phyloP scores from a whole-genome alignment of 2,329 filamentous ascomycete genomes.

The Cladophialophora bantiana region DNA sequence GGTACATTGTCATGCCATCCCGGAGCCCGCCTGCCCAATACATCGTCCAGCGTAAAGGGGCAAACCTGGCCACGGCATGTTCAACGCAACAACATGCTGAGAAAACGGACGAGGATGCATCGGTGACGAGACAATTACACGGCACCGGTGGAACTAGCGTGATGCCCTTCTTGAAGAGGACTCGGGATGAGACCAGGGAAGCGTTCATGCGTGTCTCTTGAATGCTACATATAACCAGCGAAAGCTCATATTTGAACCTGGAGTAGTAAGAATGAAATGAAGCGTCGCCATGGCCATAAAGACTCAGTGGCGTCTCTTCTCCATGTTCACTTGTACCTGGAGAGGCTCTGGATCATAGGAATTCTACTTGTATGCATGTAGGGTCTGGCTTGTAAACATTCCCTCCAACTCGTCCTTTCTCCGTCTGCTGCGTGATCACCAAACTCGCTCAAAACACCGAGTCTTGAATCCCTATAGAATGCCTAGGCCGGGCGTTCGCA shows the following conservation, averaged over 20 bases:
- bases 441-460: too few species aligned
- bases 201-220: background rate
- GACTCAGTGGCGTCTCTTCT: too few species aligned
- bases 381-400: too few species aligned
- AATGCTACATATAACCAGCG: background rate
- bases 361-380: too few species aligned
- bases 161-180: slow-evolving; percentile 61
- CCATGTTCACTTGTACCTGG: too few species aligned
- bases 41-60: slow-evolving; percentile 36
- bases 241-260: background rate
- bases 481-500: too few species aligned
- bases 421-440: too few species aligned
- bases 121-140: slow-evolving; percentile 49
- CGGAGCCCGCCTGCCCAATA: slow-evolving; percentile 36
- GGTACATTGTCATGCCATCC: slow-evolving; percentile 60
- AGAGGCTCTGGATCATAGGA: too few species aligned
- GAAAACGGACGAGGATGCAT: slow-evolving; percentile 40
- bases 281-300: too few species aligned
- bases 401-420: too few species aligned
- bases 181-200: slow-evolving; percentile 56
- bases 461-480: too few species aligned
- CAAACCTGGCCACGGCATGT: slow-evolving; percentile 57
- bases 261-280: too few species aligned
- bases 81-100: slow-evolving; percentile 42
- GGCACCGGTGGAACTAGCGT: slow-evolving; percentile 62